Base-by-base conservation (phyloP, 768 basidiomycete genomes). In the Termitomyces sp. region DNA sequence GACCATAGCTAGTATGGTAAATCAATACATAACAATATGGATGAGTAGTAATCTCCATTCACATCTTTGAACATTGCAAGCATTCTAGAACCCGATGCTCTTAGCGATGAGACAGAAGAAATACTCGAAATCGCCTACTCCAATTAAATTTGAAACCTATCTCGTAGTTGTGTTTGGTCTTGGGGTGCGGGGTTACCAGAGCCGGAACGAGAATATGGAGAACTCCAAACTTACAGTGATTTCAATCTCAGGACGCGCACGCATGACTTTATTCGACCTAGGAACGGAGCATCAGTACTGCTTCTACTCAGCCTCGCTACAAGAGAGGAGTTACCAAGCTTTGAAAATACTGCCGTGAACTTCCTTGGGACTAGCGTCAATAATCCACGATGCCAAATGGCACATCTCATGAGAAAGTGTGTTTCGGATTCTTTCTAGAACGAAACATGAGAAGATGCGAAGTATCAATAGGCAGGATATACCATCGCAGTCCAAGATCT, bases 391-490 rank as follows among this genome's bases (percentile, higher is more conserved):
- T 2, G 93, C 93, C 34, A 95, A 71, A 73, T 95, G 93, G 65
- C 93, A 95, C 92, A 95, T 93, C 69, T 95, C 93, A 64, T 95
- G 93, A 32, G 90, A 85, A 13, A 95, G 73, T 1, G 93, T 95
- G 65, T 88, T 87, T 36, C 87, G 78, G 49, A 95, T 88, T 39
- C 91, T 83, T 54, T 91, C 93, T 94, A 57, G 4, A 30, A 47
- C 12, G 5, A 20, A 45, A 37, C 24, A 30, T 40, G 16, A 24
- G 12, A 33, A 34, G 37, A 22, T 2, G 22, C 16, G 20, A n/a
- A 7, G 36, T 24, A 48, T 18, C 32, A 24, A 50, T 36, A 51
- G 50, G 13, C 9, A 39, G 20, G 22, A 9, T 76, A 57, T 56
- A 91, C 92, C 89, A 62, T 89, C 82, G 50, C 80, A 82, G 61